A percentile compares a stretch with the other conserved stretches of the same genome.
These are phyloP conservation scores for Hypoxylon intermedium DNA, from an alignment of 495 filamentous ascomycete species.

Conservation along the genomic window DNA sequence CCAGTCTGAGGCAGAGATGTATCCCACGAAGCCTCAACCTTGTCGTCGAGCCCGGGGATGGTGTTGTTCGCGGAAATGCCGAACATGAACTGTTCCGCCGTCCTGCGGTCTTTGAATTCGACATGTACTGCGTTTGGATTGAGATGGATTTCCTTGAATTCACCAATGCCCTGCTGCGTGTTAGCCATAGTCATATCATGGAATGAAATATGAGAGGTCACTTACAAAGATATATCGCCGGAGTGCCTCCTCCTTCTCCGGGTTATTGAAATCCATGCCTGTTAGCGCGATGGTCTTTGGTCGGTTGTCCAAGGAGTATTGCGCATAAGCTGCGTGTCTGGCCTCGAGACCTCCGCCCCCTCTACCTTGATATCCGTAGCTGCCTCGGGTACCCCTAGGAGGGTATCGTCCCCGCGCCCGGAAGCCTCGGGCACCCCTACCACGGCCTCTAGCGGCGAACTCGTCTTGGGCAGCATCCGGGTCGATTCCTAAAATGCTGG, in stretches of 20 bases:
- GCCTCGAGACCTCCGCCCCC: constrained; percentile 62
- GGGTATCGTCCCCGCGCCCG: constrained; percentile 55
- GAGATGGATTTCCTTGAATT: constrained; percentile 77
- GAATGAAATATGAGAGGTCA: no score
- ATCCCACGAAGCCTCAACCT: constrained; percentile 79
- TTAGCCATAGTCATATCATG: constrained; percentile 16
- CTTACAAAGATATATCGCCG: constrained; percentile 86
- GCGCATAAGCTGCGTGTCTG: constrained; percentile 61
- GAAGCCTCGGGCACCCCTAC: constrained; percentile 43
- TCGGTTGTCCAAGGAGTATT: constrained; percentile 85
- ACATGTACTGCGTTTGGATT: constrained; percentile 69
- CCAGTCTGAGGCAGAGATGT: constrained; percentile 37
- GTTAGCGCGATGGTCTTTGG: constrained; percentile 77
- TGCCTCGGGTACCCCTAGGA: constrained; percentile 57
- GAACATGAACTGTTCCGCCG: constrained; percentile 85
- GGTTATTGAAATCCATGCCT: constrained; percentile 68
- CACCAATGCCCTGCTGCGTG: constrained; percentile 72
- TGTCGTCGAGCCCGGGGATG: constrained; percentile 74
- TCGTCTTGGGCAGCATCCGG: constrained; percentile 54
- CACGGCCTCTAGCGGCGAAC: constrained; percentile 43
- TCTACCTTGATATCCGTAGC: constrained; percentile 63
- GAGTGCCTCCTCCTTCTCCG: constrained; percentile 81
- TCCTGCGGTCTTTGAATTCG: constrained; percentile 86
- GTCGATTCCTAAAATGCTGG: constrained; percentile 79
- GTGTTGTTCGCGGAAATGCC: constrained; percentile 60